phyloP scores from a whole-genome alignment of 2,329 filamentous ascomycete genomes.

The Fusarium poae region DNA sequence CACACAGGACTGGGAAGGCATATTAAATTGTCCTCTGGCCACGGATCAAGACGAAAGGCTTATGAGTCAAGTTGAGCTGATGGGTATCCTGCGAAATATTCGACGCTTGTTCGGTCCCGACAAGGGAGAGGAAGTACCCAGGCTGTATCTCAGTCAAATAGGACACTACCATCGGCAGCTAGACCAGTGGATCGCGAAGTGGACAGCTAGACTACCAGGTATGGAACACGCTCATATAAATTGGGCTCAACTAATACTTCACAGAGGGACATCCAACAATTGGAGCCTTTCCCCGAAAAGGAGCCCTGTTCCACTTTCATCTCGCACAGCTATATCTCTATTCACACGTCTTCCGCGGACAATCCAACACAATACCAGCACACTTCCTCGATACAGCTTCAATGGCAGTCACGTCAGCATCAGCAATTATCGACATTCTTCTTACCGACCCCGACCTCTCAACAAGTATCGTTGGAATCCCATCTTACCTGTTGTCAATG shows the following conservation, averaged over 20 bases:
- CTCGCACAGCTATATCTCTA: constrained; percentile 59
- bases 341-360: constrained; percentile 57
- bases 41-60: constrained; percentile 68
- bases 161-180: constrained; percentile 52
- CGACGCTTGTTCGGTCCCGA: constrained; percentile 68
- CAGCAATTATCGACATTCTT: constrained; percentile 60
- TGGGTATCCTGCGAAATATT: constrained; percentile 69
- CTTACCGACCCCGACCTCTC: constrained; percentile 58
- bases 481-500: constrained; percentile 66
- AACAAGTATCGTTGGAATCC: constrained; percentile 58
- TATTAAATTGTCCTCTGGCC: constrained; percentile 63
- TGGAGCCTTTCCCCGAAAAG: constrained; percentile 57
- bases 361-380: constrained; percentile 52
- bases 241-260: not conserved
- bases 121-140: constrained; percentile 63
- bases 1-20: constrained; percentile 68
- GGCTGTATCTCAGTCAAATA: constrained; percentile 64
- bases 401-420: constrained; percentile 56
- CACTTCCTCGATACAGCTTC: constrained; percentile 53
- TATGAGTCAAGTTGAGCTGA: constrained; percentile 68
- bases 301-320: constrained; percentile 57
- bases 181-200: constrained; percentile 55
- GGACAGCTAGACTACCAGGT: constrained; percentile 52
- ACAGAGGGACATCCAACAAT: constrained; percentile 53
- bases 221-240: too few species aligned